Percentiles rank a stretch among this genome's conserved stretches.
phyloP scores from a whole-genome alignment of 257 asterid species.

The Solanum peruvianum region DNA sequence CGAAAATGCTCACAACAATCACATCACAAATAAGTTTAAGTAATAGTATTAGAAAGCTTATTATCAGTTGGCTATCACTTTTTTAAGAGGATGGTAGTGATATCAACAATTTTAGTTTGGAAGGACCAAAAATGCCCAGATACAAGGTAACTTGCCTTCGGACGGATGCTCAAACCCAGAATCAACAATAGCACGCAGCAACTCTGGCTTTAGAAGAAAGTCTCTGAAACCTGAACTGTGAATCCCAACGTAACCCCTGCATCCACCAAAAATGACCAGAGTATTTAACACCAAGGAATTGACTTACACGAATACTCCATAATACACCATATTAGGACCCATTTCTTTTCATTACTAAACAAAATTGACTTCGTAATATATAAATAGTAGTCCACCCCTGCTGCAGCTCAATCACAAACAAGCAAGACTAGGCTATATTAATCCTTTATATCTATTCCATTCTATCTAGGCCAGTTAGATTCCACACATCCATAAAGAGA shows the following conservation, averaged over 20 bases:
- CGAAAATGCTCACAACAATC: neutral
- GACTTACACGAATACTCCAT: neutral
- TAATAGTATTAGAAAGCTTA: neutral
- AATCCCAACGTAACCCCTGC: constrained; percentile 35
- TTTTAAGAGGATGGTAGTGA: neutral
- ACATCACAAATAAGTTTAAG: neutral
- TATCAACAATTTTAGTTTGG: neutral
- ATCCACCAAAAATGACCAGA: neutral
- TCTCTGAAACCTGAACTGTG: constrained; percentile 47
- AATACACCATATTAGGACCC: neutral
- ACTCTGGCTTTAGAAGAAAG: constrained; percentile 38
- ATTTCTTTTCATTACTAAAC: neutral
- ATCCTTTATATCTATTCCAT: neutral
- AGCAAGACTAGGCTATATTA: neutral
- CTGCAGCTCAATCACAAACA: neutral
- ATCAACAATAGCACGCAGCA: constrained; percentile 36
- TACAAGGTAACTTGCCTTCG: constrained; percentile 27
- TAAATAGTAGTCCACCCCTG: neutral
- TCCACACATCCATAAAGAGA: neutral
- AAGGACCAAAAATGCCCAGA: neutral
- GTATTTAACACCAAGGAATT: neutral
- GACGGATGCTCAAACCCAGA: constrained; percentile 48
- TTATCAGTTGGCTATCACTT: neutral
- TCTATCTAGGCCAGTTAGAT: neutral
- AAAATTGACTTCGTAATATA: neutral